phyloP scores from a whole-genome alignment of 805 yeast genomes.

The Brettanomyces custersianus region DNA sequence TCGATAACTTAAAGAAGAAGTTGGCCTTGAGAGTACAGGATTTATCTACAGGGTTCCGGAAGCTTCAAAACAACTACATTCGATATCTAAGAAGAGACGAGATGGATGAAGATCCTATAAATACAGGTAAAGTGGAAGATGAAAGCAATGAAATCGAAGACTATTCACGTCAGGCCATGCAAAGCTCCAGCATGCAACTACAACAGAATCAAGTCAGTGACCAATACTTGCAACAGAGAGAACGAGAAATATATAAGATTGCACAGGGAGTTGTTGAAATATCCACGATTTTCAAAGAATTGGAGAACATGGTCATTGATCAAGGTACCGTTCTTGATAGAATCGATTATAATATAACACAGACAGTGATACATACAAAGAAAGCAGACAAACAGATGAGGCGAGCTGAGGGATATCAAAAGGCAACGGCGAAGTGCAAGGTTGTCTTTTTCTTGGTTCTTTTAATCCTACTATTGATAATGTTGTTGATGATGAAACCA shows the following conservation, averaged over 20 bases:
- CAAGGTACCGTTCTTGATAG: conserved; percentile 93
- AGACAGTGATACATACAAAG: conserved; percentile 67
- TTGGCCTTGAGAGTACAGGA: conserved; percentile 83
- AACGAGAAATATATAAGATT: conserved; percentile 78
- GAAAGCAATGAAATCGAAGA: conserved; percentile 28
- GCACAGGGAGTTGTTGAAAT: conserved; percentile 94
- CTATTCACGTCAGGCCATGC: conserved; percentile 45
- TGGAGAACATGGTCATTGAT: conserved; percentile 86
- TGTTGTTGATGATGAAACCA: conserved; percentile 65
- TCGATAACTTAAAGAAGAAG: conserved; percentile 73
- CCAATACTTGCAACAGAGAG: conserved; percentile 57
- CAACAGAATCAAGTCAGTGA: conserved; percentile 30
- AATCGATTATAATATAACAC: conserved; percentile 83
- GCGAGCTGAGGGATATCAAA: conserved; percentile 74
- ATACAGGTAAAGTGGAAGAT: conserved; percentile 9
- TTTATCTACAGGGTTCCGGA: conserved; percentile 67
- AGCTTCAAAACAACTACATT: conserved; percentile 82
- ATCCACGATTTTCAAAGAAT: conserved; percentile 84
- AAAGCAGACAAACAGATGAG: conserved; percentile 70
- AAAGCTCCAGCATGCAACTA: conserved; percentile 34
- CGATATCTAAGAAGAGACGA: conserved; percentile 78
- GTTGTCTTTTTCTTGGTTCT: conserved; percentile 66
- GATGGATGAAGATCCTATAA: neutral
- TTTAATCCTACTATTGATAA: conserved; percentile 60
- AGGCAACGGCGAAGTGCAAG: conserved; percentile 85